phyloP scores from a whole-genome alignment of 495 filamentous ascomycete genomes.

The Penicillium parvum region DNA sequence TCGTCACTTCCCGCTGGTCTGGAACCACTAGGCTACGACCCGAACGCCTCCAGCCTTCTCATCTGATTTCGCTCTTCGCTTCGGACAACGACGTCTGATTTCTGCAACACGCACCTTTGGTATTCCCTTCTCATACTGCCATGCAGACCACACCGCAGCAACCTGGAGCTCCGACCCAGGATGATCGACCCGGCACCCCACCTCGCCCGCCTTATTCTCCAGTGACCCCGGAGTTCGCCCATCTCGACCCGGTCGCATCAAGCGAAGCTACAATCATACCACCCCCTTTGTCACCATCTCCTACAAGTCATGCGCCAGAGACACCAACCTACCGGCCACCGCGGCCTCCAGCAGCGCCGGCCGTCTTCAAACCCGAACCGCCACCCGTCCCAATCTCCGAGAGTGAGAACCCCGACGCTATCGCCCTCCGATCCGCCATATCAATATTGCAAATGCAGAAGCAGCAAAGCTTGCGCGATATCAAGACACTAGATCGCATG shows the following conservation, averaged over 20 bases:
- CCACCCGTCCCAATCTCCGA: conserved; percentile 64
- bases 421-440: conserved; percentile 75
- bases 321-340: conserved; percentile 9
- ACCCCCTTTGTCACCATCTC: conserved; percentile 31
- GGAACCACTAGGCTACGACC: conserved; percentile 7
- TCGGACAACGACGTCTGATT: background rate
- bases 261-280: conserved; percentile 33
- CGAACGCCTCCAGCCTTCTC: conserved; percentile 2
- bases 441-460: conserved; percentile 80
- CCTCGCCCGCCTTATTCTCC: conserved; percentile 47
- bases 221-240: conserved; percentile 42
- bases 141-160: conserved; percentile 9
- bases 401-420: conserved; percentile 75
- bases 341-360: conserved; percentile 14
- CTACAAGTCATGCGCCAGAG: conserved; percentile 18
- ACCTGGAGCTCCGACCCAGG: conserved; percentile 4
- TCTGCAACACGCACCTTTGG: background rate
- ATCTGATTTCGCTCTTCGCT: conserved; percentile 6
- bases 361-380: conserved; percentile 43
- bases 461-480: conserved; percentile 66
- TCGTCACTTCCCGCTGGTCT: conserved; percentile 12
- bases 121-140: background rate
- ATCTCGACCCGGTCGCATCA: conserved; percentile 34
- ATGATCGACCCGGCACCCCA: conserved; percentile 37
- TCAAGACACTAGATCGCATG: conserved; percentile 56